phyloP scores from a whole-genome alignment of 140 eudicot genomes.

The Anethum foeniculum region DNA sequence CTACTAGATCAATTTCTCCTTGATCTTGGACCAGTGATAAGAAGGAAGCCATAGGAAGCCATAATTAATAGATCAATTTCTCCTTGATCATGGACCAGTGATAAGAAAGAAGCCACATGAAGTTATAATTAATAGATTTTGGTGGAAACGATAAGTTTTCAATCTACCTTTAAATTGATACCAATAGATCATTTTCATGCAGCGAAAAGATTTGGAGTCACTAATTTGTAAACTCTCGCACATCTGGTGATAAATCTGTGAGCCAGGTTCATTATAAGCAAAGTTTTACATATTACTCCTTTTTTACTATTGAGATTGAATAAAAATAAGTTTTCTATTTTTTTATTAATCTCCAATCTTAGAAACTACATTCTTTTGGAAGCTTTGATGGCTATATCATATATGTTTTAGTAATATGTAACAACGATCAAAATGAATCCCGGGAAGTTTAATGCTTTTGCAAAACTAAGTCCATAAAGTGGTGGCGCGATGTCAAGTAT shows the following conservation, averaged over 20 bases:
- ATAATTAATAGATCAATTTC: no score
- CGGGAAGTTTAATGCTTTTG: background rate
- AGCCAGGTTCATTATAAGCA: conserved; percentile 46
- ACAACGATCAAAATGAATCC: background rate
- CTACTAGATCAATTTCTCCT: background rate
- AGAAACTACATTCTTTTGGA: background rate
- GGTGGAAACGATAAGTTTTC: no score
- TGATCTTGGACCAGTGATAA: background rate
- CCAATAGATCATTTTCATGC: background rate
- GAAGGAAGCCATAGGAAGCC: background rate
- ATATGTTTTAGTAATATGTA: background rate
- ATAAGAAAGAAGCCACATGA: no score
- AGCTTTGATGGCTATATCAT: background rate
- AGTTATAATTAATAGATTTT: no score
- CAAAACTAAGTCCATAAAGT: no score
- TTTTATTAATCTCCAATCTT: background rate
- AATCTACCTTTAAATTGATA: no score
- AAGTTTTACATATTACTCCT: background rate
- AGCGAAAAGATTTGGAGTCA: conserved; percentile 73
- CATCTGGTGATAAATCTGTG: conserved; percentile 47
- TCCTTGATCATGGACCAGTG: no score
- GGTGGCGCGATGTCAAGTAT: no score
- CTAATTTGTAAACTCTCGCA: conserved; percentile 65
- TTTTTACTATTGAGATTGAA: background rate
- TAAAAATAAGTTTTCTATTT: background rate